Percentiles rank a stretch among this genome's conserved stretches.
These are phyloP conservation scores for Dothideomycetes sp. DNA, from an alignment of 2,329 filamentous ascomycete genomes.

Conservation along the genomic window DNA sequence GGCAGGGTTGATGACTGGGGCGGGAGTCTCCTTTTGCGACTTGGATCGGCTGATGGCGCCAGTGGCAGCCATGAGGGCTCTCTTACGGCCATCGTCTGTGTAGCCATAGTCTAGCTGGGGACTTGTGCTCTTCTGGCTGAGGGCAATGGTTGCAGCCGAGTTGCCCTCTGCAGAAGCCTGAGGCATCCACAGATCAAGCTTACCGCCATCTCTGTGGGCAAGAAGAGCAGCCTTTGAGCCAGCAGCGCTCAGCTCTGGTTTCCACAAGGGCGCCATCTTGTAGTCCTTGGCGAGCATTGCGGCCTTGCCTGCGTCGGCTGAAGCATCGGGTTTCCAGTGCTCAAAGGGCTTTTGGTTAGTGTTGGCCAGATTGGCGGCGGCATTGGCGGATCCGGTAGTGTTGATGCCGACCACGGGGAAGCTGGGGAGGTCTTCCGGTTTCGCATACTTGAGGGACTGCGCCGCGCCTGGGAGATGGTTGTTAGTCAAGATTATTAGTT, in stretches of 20 bases:
- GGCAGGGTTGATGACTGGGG: slow-evolving; percentile 22
- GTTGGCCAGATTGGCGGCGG: slow-evolving; percentile 66
- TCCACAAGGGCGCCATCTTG: slow-evolving; percentile 50
- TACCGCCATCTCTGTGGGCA: slow-evolving; percentile 45
- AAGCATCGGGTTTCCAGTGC: slow-evolving; percentile 54
- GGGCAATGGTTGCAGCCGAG: slow-evolving; percentile 60
- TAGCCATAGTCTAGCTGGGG: slow-evolving; percentile 36
- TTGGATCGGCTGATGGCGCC: slow-evolving; percentile 62
- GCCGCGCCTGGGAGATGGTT: slow-evolving; percentile 44
- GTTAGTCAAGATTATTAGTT: slow-evolving; percentile 14
- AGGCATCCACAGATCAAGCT: slow-evolving; percentile 41
- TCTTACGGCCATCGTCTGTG: slow-evolving; percentile 43
- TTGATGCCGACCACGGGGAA: slow-evolving; percentile 57
- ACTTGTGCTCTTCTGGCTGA: slow-evolving; percentile 40
- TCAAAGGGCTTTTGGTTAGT: slow-evolving; percentile 55
- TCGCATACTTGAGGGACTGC: slow-evolving; percentile 58
- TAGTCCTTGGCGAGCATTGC: slow-evolving; percentile 50
- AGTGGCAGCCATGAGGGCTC: slow-evolving; percentile 64
- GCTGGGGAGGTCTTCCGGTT: slow-evolving; percentile 61
- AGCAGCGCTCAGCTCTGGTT: slow-evolving; percentile 51
- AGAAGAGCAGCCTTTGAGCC: slow-evolving; percentile 66
- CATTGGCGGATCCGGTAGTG: slow-evolving; percentile 52
- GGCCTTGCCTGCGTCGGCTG: slow-evolving; percentile 49
- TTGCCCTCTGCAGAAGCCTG: slow-evolving; percentile 43
- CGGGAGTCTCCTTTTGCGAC: slow-evolving; percentile 47